Conservation (phyloP, 2,329 filamentous ascomycete genomes). For the Fusarium nygamai region DNA sequence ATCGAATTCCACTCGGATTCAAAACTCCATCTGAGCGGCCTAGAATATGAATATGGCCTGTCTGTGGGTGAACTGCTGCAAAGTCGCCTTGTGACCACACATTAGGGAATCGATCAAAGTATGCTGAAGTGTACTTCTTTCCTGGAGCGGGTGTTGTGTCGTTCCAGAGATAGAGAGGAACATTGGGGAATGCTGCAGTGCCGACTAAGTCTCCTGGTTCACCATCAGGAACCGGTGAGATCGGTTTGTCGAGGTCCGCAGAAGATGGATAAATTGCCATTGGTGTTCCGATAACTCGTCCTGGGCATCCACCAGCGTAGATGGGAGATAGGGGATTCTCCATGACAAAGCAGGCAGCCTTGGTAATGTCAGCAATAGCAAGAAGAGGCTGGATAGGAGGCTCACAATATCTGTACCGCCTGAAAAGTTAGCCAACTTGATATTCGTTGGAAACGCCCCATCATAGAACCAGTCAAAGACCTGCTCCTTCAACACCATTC, state of each 20-base stretch:
- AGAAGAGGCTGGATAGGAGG: not conserved
- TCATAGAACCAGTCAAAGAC: slow-evolving; percentile 85
- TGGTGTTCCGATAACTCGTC: slow-evolving; percentile 59
- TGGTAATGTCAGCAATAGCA: not conserved
- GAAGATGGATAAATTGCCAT: slow-evolving; percentile 67
- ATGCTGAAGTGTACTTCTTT: slow-evolving; percentile 66
- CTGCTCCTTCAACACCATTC: slow-evolving; percentile 82
- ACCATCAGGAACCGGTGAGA: slow-evolving; percentile 62
- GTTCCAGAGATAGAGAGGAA: slow-evolving; percentile 74
- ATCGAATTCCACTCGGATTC: slow-evolving; percentile 81
- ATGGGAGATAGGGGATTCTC: slow-evolving; percentile 77
- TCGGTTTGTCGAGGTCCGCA: slow-evolving; percentile 56
- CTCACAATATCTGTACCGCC: slow-evolving; percentile 80
- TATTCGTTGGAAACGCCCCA: slow-evolving; percentile 71
- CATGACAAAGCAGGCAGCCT: slow-evolving; percentile 68
- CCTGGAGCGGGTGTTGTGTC: slow-evolving; percentile 60
- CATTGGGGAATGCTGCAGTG: slow-evolving; percentile 76
- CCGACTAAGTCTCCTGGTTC: slow-evolving; percentile 80
- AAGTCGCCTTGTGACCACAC: slow-evolving; percentile 90
- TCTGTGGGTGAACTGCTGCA: slow-evolving; percentile 74
- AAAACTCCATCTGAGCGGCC: slow-evolving; percentile 82
- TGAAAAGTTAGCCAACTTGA: slow-evolving; percentile 78
- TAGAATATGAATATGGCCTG: slow-evolving; percentile 72
- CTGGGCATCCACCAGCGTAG: slow-evolving; percentile 65
- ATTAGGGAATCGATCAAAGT: slow-evolving; percentile 70